Evolutionary conservation across 495 filamentous ascomycete species (phyloP), one percentile per base, ranked within the genome.

Genomic region (Hypoxylon crocopeplum): DNA sequence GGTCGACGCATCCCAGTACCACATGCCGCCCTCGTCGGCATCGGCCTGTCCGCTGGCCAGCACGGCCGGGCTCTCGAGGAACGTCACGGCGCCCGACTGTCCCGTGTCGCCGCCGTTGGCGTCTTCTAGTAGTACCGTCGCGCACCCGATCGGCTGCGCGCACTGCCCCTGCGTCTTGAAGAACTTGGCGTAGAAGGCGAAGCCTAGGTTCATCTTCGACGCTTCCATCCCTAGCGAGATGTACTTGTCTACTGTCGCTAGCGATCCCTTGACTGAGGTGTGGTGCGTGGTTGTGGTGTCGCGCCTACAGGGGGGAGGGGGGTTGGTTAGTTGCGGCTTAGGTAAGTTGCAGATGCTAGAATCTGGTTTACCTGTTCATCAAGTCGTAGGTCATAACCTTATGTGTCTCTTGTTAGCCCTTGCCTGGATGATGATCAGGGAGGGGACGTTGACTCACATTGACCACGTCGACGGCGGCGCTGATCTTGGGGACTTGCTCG

Each of bases 171-270:
- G 64, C 0, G 83, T 85, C 38, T 75, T 79, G 70, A 87, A 89
- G 77, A 77, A 89, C 68, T 87, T 88, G 15, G 84, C 82, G 62
- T 89, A 88, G 68, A 81, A 87, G 11, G 84, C 83, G 48, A 88
- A 78, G 11, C 86, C 86, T 5, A 89, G 79, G 71, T 86, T 87
- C 46, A 85, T 67, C 72, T 88, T 86, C 32, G 69, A 66, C 1
- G 80, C 52, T 1, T 77, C 69, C 22, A 82, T 69, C 1, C 84
- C 84, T 6, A 81, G 74, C 24, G 74, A 73, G 21, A 84, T 65
- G 68, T 88, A 89, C 41, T 75, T 74, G 32, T 83, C 68, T 46
- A 88, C 60, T 4, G 78, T 69, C 4, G 76, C 71, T 11, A 82
- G 71, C 1, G 80, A 83, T 24, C 70, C 79, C 37, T 72, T 66